These are phyloP conservation scores for Datura wrightii DNA, from an alignment of 257 asterid species.

Conservation along the genomic window DNA sequence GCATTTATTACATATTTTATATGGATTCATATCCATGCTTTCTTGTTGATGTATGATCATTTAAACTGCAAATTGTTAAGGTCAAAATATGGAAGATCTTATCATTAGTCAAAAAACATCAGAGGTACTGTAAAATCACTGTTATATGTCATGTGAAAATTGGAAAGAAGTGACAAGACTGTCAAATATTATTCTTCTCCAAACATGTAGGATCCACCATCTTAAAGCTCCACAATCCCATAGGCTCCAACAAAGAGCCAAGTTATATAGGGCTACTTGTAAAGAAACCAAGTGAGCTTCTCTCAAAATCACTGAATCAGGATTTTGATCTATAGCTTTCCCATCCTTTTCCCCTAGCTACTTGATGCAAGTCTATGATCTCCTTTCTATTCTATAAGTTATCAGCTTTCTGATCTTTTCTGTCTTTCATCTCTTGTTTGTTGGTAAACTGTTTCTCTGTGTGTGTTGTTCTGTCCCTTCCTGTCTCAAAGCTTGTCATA, in stretches of 20 bases:
- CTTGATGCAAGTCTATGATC: not conserved
- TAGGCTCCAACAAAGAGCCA: conserved; percentile 22
- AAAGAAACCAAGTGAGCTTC: conserved; percentile 14
- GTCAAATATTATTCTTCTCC: conserved; percentile 25
- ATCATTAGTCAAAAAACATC: conserved; percentile 13
- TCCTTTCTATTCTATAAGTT: not conserved
- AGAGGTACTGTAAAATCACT: not conserved
- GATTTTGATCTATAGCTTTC: conserved; percentile 12
- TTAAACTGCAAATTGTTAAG: not conserved
- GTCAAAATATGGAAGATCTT: conserved; percentile 11
- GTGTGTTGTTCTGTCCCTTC: conserved; percentile 16
- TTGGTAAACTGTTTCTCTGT: conserved; percentile 15
- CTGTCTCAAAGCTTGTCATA: conserved; percentile 7
- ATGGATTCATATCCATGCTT: conserved; percentile 38
- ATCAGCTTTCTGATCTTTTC: not conserved
- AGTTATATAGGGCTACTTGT: conserved; percentile 19
- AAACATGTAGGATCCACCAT: conserved; percentile 45
- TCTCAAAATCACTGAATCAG: conserved; percentile 23
- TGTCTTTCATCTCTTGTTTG: conserved; percentile 15
- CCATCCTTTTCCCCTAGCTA: not conserved
- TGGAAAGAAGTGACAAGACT: conserved; percentile 29
- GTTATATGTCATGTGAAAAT: conserved; percentile 28
- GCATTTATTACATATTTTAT: conserved; percentile 44
- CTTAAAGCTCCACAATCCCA: conserved; percentile 16
- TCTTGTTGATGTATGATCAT: not conserved